Percentiles rank a stretch among this genome's conserved stretches.
These are phyloP conservation scores for Beauveria asiatica DNA, from an alignment of 2,329 filamentous ascomycete genomes.

Conservation along the genomic window DNA sequence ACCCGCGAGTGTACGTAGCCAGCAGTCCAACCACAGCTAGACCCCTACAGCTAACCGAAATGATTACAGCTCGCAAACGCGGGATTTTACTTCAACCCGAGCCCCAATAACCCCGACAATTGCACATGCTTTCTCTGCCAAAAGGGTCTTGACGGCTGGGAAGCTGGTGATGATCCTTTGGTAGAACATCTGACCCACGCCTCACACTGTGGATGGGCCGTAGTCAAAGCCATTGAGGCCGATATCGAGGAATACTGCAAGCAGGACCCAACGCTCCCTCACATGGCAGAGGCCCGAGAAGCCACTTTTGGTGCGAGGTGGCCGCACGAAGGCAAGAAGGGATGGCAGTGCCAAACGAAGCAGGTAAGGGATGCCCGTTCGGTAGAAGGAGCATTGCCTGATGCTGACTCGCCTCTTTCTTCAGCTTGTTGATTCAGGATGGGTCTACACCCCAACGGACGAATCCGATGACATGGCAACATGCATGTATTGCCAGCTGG, in stretches of 20 bases:
- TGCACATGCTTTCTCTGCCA: slow-evolving; percentile 81
- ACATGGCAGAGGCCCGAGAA: slow-evolving; percentile 68
- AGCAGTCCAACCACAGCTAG: neutral
- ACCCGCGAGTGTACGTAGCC: slow-evolving; percentile 22
- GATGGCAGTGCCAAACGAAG: slow-evolving; percentile 82
- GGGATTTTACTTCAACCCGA: slow-evolving; percentile 83
- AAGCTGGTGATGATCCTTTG: slow-evolving; percentile 73
- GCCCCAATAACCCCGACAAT: slow-evolving; percentile 70
- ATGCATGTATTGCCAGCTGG: slow-evolving; percentile 83
- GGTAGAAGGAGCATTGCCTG: neutral
- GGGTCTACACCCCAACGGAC: slow-evolving; percentile 80
- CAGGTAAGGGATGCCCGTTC: slow-evolving; percentile 48
- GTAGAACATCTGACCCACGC: slow-evolving; percentile 81
- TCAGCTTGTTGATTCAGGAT: slow-evolving; percentile 82
- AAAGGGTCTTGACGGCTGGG: slow-evolving; percentile 85
- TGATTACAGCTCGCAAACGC: slow-evolving; percentile 67
- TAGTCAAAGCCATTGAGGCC: slow-evolving; percentile 55
- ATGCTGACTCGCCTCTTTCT: slow-evolving; percentile 10
- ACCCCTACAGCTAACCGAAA: slow-evolving; percentile 15
- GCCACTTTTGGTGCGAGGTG: slow-evolving; percentile 78
- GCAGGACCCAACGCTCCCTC: slow-evolving; percentile 64
- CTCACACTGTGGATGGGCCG: slow-evolving; percentile 77
- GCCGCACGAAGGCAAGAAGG: slow-evolving; percentile 83
- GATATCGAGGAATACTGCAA: slow-evolving; percentile 53
- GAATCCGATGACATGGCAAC: slow-evolving; percentile 85